Conservation (phyloP, 148 eudicot genomes). For the Selenicereus undatus region DNA sequence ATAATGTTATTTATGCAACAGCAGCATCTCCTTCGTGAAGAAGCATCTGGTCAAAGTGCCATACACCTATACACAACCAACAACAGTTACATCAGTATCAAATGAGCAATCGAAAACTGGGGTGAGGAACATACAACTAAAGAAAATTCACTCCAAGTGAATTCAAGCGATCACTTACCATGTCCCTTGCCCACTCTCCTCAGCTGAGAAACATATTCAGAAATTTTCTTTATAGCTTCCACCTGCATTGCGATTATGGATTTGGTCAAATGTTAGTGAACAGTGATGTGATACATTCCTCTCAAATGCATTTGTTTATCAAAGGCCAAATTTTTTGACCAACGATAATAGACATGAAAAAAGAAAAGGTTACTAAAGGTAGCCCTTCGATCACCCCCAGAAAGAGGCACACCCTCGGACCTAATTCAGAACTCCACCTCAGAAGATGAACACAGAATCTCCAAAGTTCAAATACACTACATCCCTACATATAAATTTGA, state of each 20-base stretch:
- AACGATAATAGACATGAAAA: too few relatives aligned
- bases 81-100: conserved; percentile 8
- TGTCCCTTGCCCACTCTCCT: conserved; percentile 64
- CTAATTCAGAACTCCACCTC: too few relatives aligned
- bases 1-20: conserved; percentile 9
- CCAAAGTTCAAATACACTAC: too few relatives aligned
- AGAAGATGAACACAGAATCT: too few relatives aligned
- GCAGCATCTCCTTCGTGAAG: conserved; percentile 47
- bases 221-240: conserved; percentile 55
- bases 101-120: neutral
- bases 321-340: too few relatives aligned
- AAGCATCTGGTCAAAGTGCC: conserved; percentile 93
- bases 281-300: neutral
- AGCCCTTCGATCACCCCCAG: too few relatives aligned
- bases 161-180: conserved; percentile 29
- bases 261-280: too few relatives aligned
- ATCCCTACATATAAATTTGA: neutral
- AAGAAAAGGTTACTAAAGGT: too few relatives aligned
- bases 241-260: conserved; percentile 27
- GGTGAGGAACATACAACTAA: neutral
- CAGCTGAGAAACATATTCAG: conserved; percentile 59
- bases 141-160: neutral
- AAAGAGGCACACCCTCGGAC: too few relatives aligned
- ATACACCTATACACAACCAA: conserved; percentile 50
- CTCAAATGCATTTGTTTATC: neutral